Percentiles rank a stretch among this genome's conserved stretches.
phyloP scores from a whole-genome alignment of 352 stramenopile species.

The Pythium aquatile region DNA sequence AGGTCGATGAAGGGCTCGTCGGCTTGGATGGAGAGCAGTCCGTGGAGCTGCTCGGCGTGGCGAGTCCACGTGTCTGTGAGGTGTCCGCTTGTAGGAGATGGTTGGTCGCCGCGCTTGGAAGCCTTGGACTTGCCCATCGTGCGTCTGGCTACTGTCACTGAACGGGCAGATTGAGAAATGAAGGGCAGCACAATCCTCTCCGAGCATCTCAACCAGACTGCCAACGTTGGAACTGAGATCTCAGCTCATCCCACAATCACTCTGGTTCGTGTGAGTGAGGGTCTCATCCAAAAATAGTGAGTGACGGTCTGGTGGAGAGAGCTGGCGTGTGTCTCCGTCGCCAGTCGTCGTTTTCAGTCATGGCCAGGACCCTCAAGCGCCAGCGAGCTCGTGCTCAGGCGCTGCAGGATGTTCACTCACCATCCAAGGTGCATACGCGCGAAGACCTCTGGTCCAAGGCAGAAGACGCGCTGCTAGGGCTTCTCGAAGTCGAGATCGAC shows the following conservation, averaged over 20 bases:
- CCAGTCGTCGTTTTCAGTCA: background rate
- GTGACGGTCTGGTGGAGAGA: too few relatives aligned
- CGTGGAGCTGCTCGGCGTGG: background rate
- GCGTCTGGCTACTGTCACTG: too few relatives aligned
- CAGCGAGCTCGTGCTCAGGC: background rate
- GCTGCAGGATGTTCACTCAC: too few relatives aligned
- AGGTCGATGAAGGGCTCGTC: slow-evolving; percentile 11
- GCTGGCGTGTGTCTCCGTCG: too few relatives aligned
- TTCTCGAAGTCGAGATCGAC: background rate
- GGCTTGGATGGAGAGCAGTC: slow-evolving; percentile 5
- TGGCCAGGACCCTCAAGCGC: background rate
- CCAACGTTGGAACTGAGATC: too few relatives aligned
- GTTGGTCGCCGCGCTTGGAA: background rate
- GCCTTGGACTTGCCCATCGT: background rate
- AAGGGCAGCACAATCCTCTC: too few relatives aligned
- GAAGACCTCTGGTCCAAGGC: background rate
- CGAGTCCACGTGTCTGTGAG: background rate
- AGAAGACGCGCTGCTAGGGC: background rate
- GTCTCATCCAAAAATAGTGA: too few relatives aligned
- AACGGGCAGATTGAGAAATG: too few relatives aligned
- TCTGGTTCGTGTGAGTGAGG: too few relatives aligned
- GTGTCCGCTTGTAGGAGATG: background rate
- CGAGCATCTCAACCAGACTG: too few relatives aligned
- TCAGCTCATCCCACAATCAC: too few relatives aligned
- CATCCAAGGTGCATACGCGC: background rate